Base-by-base conservation (phyloP, 768 basidiomycete species). In the Lactarius akahatsu region DNA sequence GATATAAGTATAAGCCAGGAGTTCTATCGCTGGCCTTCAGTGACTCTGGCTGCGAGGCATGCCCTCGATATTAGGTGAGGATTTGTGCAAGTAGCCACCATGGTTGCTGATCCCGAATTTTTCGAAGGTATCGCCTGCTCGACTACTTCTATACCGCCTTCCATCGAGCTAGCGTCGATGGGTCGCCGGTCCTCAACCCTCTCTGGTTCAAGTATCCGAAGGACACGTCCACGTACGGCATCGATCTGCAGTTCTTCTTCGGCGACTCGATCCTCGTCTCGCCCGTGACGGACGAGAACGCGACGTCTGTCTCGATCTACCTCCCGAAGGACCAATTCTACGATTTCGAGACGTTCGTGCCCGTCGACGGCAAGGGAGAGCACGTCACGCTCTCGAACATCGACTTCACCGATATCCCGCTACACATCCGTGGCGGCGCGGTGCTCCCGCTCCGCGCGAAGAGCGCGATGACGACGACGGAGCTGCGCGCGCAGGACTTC, bases 91-190 rank as follows among this genome's bases (percentile, higher is more conserved):
- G 2, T 11, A 16, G 28, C 59, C 5, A 15, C 11, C 59, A 30
- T 52, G 20, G 16, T 52, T 43, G 36, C 38, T 63, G 8, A 65
- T 38, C 61, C 26, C n/a, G 40, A 30, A 23, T 9, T 5, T 30
- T 57, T 36, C n/a, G 2, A 54, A 87, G 86, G 16, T 88, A 89
- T 70, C 86, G 87, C 60, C 78, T 90, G 4, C 70, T 90, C 57
- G 89, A 90, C 72, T 90, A 90, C 75, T 72, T 90, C 64, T 90
- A 88, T 75, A 90, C 89, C 6, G 81, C 86, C 2, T 85, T 90
- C 80, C 87, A 89, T 72, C 74, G 80, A 57, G 85, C 85, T 2
- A 77, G 78, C 65, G 56, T 77, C 20, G 82, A 85, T 66, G 89
- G 88, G n/a, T 85, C 86, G 0, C 86, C 88, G 5, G 80, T 88